These are phyloP conservation scores for Jaenimonas drosophilae DNA, from an alignment of 208 protist species.

Conservation along the genomic window DNA sequence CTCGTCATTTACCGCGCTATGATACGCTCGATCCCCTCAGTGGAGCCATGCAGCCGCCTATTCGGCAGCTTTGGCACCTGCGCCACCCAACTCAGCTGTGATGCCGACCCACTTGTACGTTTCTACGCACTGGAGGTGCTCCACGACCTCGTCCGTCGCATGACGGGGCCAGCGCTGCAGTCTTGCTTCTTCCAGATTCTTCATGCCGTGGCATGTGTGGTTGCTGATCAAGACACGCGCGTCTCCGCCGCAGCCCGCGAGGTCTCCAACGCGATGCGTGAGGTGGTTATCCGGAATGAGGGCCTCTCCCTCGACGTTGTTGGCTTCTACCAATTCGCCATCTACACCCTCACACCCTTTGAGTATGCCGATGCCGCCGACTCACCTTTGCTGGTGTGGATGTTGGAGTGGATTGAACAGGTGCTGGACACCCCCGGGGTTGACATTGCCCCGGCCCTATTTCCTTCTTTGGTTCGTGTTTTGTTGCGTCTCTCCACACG, in stretches of 20 bases:
- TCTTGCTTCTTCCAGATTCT: constrained; percentile 46
- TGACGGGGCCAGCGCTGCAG: constrained; percentile 23
- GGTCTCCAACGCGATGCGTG: constrained; percentile 41
- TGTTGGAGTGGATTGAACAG: too few relatives aligned
- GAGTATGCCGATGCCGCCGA: too few relatives aligned
- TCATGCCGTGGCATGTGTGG: constrained; percentile 25
- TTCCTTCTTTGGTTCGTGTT: too few relatives aligned
- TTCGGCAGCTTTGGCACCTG: too few relatives aligned
- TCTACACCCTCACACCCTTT: too few relatives aligned
- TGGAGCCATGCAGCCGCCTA: too few relatives aligned
- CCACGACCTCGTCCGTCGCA: constrained; percentile 36
- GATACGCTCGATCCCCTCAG: constrained; percentile 21
- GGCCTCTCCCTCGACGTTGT: constrained; percentile 17
- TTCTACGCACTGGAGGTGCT: constrained; percentile 55
- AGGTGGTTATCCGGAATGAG: constrained; percentile 28
- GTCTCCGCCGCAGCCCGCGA: constrained; percentile 43
- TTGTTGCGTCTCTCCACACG: too few relatives aligned
- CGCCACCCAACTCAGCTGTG: too few relatives aligned
- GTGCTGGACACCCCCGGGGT: too few relatives aligned
- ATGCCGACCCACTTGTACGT: constrained; percentile 50
- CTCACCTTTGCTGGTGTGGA: too few relatives aligned
- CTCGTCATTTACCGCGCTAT: constrained; percentile 35
- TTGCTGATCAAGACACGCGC: constrained; percentile 48
- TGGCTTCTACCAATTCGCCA: too few relatives aligned
- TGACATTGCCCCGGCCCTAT: too few relatives aligned